Evolutionary conservation across 2,329 filamentous ascomycete species (phyloP).

Genomic region (Claviceps maximensis): DNA sequence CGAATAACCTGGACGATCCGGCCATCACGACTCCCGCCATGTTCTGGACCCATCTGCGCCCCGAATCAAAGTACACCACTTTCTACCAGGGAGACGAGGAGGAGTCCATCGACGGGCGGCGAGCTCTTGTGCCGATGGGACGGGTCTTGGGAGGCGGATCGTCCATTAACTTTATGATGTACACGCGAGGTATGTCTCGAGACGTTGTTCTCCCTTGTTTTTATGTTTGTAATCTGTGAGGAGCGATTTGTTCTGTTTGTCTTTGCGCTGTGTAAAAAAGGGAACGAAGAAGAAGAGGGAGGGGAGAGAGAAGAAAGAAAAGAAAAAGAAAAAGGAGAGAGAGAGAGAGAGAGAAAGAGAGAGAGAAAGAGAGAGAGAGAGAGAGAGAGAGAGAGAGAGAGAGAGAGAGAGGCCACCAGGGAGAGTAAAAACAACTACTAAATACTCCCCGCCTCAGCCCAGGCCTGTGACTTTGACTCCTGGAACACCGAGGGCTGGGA

Average conservation of each 20-base stretch:
- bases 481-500: slow-evolving; percentile 23
- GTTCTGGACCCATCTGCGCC: slow-evolving; percentile 10
- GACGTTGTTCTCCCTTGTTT: neutral
- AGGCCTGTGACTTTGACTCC: slow-evolving; percentile 19
- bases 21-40: slow-evolving; percentile 13
- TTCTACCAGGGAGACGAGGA: slow-evolving; percentile 14
- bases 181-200: slow-evolving; percentile 14
- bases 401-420: too few relatives aligned
- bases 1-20: slow-evolving; percentile 14
- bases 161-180: slow-evolving; percentile 21
- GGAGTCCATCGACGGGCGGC: slow-evolving; percentile 12
- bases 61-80: slow-evolving; percentile 8
- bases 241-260: too few relatives aligned
- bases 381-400: too few relatives aligned
- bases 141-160: slow-evolving; percentile 19
- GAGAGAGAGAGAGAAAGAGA: too few relatives aligned
- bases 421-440: neutral
- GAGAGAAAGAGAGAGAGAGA: too few relatives aligned
- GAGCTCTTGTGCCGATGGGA: slow-evolving; percentile 12
- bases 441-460: slow-evolving; percentile 7
- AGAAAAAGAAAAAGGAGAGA: too few relatives aligned
- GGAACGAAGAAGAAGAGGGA: too few relatives aligned
- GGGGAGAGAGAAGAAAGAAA: too few relatives aligned
- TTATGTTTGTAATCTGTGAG: too few relatives aligned
- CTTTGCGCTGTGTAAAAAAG: too few relatives aligned